Percentiles rank a stretch among this genome's conserved stretches.
Conservation (phyloP, 768 basidiomycete genomes). For the Infundibulicybe gibba region DNA sequence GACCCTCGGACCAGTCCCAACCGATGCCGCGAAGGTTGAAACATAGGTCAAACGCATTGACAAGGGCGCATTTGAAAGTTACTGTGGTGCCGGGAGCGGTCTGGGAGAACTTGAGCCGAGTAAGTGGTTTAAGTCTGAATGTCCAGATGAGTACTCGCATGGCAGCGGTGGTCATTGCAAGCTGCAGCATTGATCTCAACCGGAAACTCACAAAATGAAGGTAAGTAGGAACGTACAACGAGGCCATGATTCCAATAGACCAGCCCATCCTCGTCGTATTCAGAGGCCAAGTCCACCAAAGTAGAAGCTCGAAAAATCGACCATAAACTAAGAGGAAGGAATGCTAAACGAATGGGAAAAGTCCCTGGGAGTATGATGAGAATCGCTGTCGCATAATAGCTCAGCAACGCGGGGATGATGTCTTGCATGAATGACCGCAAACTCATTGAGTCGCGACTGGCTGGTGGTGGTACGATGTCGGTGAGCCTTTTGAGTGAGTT, state of each 20-base stretch:
- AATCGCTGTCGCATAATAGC: conserved; percentile 49
- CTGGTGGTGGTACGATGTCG: conserved; percentile 22
- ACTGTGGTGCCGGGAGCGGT: conserved; percentile 1
- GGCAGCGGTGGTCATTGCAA: conserved; percentile 29
- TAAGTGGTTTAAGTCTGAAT: conserved; percentile 28
- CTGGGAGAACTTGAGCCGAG: conserved; percentile 16
- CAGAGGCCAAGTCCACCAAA: conserved; percentile 36
- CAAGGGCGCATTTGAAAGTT: conserved; percentile 28
- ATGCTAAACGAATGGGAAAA: conserved; percentile 33
- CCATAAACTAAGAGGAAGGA: conserved; percentile 48
- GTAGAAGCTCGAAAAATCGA: conserved; percentile 37
- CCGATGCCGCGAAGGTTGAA: conserved; percentile 39
- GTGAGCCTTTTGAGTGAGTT: conserved; percentile 13
- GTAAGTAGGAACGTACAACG: conserved; percentile 28
- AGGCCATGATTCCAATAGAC: conserved; percentile 41
- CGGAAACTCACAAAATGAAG: not conserved
- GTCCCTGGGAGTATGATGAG: conserved; percentile 49
- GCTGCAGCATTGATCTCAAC: conserved; percentile 19
- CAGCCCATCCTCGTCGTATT: conserved; percentile 27
- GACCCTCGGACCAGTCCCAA: conserved; percentile 55
- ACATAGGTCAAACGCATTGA: not conserved
- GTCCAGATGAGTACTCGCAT: conserved; percentile 40
- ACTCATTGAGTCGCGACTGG: conserved; percentile 31
- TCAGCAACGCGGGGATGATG: conserved; percentile 36
- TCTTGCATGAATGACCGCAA: conserved; percentile 26